A percentile compares a stretch with the other conserved stretches of the same genome.
These are phyloP conservation scores for Candida easanensis DNA, from an alignment of 805 yeast genomes.

Conservation along the genomic window DNA sequence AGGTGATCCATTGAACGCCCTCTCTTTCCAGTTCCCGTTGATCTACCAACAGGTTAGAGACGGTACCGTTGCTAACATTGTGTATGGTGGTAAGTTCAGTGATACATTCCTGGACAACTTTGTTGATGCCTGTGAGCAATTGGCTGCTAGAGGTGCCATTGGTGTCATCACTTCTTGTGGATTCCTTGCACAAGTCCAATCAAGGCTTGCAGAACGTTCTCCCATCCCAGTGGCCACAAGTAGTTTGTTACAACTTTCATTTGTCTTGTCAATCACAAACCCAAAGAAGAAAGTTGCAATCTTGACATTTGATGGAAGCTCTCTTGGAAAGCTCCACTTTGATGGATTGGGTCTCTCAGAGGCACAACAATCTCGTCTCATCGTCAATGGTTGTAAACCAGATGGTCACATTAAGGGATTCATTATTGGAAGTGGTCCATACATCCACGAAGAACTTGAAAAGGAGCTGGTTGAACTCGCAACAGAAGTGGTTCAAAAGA, in stretches of 20 bases:
- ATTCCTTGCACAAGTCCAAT: conserved; percentile 32
- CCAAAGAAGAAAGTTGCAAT: conserved; percentile 28
- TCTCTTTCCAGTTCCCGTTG: conserved; percentile 28
- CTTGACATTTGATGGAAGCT: conserved; percentile 30
- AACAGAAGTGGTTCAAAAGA: conserved; percentile 19
- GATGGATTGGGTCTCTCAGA: conserved; percentile 29
- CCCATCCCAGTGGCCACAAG: conserved; percentile 34
- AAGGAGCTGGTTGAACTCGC: conserved; percentile 28
- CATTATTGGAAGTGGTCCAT: conserved; percentile 27
- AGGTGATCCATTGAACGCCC: conserved; percentile 29
- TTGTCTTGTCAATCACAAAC: conserved; percentile 22
- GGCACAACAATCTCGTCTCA: conserved; percentile 21
- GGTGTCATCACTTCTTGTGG: conserved; percentile 37
- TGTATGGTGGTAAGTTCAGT: conserved; percentile 21
- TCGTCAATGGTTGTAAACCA: conserved; percentile 23
- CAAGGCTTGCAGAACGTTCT: conserved; percentile 21
- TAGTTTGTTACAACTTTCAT: conserved; percentile 31
- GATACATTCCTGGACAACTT: conserved; percentile 28
- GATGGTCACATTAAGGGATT: conserved; percentile 27
- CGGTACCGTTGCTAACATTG: conserved; percentile 30
- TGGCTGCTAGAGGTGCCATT: conserved; percentile 31
- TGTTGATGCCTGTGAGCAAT: conserved; percentile 27
- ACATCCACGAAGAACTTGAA: conserved; percentile 26
- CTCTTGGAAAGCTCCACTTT: conserved; percentile 29
- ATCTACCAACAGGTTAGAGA: conserved; percentile 24